phyloP scores from a whole-genome alignment of 768 basidiomycete species.

The Mycena rebaudengoi region DNA sequence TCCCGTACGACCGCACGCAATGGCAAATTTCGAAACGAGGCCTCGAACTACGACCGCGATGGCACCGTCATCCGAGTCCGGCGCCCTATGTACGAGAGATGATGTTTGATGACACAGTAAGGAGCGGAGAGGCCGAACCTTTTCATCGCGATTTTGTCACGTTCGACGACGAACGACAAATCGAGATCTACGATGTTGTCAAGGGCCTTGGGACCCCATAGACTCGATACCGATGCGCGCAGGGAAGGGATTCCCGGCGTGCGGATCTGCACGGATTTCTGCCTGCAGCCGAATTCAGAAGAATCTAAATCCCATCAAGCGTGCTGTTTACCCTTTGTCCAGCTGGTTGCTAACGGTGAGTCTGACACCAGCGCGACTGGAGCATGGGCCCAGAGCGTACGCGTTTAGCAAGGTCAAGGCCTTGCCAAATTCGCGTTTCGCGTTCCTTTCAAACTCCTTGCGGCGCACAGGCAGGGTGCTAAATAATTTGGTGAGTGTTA shows the following conservation, averaged over 20 bases:
- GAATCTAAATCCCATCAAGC: not conserved
- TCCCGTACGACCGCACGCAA: conserved; percentile 78
- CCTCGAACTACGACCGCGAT: conserved; percentile 71
- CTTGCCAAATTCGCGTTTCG: conserved; percentile 90
- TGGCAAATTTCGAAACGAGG: conserved; percentile 82
- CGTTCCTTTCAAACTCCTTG: conserved; percentile 89
- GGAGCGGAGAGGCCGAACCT: conserved; percentile 16
- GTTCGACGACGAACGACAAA: conserved; percentile 71
- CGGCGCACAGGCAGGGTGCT: conserved; percentile 86
- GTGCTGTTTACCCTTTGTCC: conserved; percentile 69
- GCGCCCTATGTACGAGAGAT: conserved; percentile 5
- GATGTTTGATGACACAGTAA: not conserved
- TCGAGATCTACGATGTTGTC: conserved; percentile 81
- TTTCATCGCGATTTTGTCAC: conserved; percentile 63
- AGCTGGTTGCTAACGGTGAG: conserved; percentile 75
- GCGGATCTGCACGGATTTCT: conserved; percentile 73
- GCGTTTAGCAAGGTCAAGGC: conserved; percentile 83
- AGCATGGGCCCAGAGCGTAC: conserved; percentile 90
- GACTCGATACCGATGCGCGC: conserved; percentile 68
- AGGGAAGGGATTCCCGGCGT: conserved; percentile 74
- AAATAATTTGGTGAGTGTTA: conserved; percentile 77
- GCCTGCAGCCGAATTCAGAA: conserved; percentile 45
- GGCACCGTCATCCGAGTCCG: conserved; percentile 25
- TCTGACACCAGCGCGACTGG: conserved; percentile 74
- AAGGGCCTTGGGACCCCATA: conserved; percentile 88